These are phyloP conservation scores for Mycena rebaudengoi DNA, from an alignment of 768 basidiomycete species.

Conservation along the genomic window DNA sequence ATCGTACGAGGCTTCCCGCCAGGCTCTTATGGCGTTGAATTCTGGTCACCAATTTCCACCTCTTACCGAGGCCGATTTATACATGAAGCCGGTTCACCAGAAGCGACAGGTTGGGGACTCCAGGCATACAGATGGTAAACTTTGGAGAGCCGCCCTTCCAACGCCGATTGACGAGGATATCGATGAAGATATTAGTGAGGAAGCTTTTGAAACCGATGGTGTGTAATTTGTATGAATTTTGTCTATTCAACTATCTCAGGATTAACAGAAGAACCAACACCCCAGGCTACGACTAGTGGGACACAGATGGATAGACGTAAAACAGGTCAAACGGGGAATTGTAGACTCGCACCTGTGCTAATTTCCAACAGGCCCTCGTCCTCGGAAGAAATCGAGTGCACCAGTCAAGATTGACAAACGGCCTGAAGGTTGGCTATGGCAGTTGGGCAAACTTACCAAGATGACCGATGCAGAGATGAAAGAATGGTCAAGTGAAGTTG, in stretches of 20 bases:
- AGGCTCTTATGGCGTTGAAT: neutral
- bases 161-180: neutral
- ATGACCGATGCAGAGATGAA: neutral
- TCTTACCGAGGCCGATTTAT: neutral
- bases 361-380: neutral
- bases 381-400: neutral
- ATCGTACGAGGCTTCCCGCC: neutral
- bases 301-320: neutral
- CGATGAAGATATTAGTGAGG: no score
- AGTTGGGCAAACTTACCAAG: neutral
- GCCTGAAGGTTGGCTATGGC: neutral
- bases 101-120: neutral
- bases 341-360: neutral
- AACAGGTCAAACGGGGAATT: neutral
- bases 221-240: no score
- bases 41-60: neutral
- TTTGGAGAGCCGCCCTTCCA: neutral
- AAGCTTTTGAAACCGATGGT: no score
- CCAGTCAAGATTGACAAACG: neutral
- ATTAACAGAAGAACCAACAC: neutral
- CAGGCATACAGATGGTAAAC: neutral
- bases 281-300: neutral
- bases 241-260: neutral
- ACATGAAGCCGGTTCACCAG: no score
- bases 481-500: neutral